phyloP scores from a whole-genome alignment of 1,139 yeast genomes.

The Yamadazyma triangularis region DNA sequence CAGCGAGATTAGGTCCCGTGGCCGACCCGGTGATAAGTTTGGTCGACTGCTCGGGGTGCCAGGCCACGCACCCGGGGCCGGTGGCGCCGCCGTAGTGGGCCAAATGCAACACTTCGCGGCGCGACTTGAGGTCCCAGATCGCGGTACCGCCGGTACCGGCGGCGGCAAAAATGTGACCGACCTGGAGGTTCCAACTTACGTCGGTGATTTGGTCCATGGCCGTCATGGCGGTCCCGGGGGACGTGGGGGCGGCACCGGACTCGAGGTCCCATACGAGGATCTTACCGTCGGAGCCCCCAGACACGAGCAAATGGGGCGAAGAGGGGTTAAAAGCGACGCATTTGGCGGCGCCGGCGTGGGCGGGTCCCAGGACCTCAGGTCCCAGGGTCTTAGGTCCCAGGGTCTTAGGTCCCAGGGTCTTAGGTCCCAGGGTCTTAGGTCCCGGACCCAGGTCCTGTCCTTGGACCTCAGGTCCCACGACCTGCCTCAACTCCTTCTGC shows the following conservation, averaged over 20 bases:
- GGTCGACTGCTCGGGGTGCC: conserved; percentile 88
- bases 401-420: no score
- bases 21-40: conserved; percentile 85
- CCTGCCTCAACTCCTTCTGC: conserved; percentile 33
- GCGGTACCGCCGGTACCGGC: conserved; percentile 86
- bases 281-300: conserved; percentile 87
- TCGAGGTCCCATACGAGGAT: conserved; percentile 86
- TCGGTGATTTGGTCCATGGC: conserved; percentile 80
- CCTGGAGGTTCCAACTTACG: conserved; percentile 85
- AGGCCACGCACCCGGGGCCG: conserved; percentile 63
- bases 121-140: conserved; percentile 88
- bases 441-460: no score
- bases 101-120: conserved; percentile 83
- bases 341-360: conserved; percentile 70
- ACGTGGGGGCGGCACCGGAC: conserved; percentile 50
- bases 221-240: conserved; percentile 77
- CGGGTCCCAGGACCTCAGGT: no score
- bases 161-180: conserved; percentile 84
- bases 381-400: no score
- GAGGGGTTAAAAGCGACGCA: conserved; percentile 75
- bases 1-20: conserved; percentile 77
- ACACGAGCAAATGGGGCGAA: conserved; percentile 68
- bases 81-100: conserved; percentile 61
- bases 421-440: conserved; percentile 41
- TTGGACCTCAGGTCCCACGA: no score